A percentile compares a stretch with the other conserved stretches of the same genome.
Conservation (phyloP, 306 rosid genomes). For the Vigna nakashimae region DNA sequence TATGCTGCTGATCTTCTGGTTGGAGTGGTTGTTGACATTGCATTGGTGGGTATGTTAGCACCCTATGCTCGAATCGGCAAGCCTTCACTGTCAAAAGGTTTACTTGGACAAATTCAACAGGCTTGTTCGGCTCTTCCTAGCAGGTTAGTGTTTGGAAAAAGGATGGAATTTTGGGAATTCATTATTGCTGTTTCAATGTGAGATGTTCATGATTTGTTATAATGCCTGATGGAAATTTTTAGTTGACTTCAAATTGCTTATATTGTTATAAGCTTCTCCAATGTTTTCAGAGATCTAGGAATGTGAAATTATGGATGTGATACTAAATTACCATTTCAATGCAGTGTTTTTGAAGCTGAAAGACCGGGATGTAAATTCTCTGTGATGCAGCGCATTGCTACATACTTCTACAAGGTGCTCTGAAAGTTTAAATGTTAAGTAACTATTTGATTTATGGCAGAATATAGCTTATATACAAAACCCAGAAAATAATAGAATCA, state of each 20-base stretch:
- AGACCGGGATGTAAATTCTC: slow-evolving; percentile 90
- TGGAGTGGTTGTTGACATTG: slow-evolving; percentile 87
- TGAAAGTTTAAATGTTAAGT: slow-evolving; percentile 14
- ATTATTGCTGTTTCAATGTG: not conserved
- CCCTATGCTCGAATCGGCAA: slow-evolving; percentile 89
- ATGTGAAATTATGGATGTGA: slow-evolving; percentile 30
- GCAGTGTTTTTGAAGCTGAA: slow-evolving; percentile 96
- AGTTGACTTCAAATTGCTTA: not conserved
- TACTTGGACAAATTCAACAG: slow-evolving; percentile 75
- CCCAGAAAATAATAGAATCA: slow-evolving; percentile 5
- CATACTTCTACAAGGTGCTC: slow-evolving; percentile 83
- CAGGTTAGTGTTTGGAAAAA: slow-evolving; percentile 60
- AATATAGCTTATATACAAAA: slow-evolving; percentile 17
- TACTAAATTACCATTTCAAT: slow-evolving; percentile 42
- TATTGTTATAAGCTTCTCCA: not conserved
- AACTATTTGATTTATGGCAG: slow-evolving; percentile 26
- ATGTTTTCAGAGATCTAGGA: slow-evolving; percentile 36
- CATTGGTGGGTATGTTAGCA: slow-evolving; percentile 88
- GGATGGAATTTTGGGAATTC: slow-evolving; percentile 21
- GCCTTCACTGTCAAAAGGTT: slow-evolving; percentile 70
- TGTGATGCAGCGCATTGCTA: slow-evolving; percentile 69
- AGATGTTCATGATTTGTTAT: slow-evolving; percentile 1
- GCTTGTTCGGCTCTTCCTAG: slow-evolving; percentile 89
- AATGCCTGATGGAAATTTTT: slow-evolving; percentile 22
- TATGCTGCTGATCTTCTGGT: slow-evolving; percentile 92